Conservation (phyloP, 1,284 basidiomycete species). For the Moniliella sp. region DNA sequence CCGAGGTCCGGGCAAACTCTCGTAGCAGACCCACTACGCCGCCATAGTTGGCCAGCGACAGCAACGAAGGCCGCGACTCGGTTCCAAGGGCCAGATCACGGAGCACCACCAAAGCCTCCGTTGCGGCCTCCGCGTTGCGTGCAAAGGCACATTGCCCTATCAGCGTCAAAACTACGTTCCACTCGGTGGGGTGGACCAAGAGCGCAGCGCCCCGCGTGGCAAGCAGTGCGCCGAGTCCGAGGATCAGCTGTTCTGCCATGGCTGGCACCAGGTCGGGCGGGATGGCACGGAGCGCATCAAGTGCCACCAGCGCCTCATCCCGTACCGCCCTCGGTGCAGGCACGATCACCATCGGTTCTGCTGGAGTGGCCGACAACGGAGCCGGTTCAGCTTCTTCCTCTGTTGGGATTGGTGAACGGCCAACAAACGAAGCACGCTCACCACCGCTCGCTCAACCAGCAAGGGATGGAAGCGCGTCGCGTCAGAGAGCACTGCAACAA, state of each 20-base stretch:
- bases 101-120: background rate
- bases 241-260: background rate
- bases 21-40: background rate
- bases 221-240: too few relatives aligned
- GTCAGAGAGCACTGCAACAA: background rate
- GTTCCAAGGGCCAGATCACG: background rate
- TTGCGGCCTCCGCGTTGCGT: slow-evolving; percentile 3
- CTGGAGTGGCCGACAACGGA: too few relatives aligned
- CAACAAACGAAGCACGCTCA: background rate
- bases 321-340: too few relatives aligned
- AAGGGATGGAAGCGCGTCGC: background rate
- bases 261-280: background rate
- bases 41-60: background rate
- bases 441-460: background rate
- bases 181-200: too few relatives aligned
- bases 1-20: background rate
- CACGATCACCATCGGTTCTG: too few relatives aligned
- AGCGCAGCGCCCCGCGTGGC: too few relatives aligned
- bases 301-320: background rate
- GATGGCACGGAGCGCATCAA: background rate
- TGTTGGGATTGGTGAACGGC: too few relatives aligned
- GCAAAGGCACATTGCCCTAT: background rate
- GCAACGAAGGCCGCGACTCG: too few relatives aligned
- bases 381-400: background rate
- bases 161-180: background rate